Evolutionary conservation across 257 asterid genomes (phyloP).

Genomic region (Ocimum tenuiflorum): DNA sequence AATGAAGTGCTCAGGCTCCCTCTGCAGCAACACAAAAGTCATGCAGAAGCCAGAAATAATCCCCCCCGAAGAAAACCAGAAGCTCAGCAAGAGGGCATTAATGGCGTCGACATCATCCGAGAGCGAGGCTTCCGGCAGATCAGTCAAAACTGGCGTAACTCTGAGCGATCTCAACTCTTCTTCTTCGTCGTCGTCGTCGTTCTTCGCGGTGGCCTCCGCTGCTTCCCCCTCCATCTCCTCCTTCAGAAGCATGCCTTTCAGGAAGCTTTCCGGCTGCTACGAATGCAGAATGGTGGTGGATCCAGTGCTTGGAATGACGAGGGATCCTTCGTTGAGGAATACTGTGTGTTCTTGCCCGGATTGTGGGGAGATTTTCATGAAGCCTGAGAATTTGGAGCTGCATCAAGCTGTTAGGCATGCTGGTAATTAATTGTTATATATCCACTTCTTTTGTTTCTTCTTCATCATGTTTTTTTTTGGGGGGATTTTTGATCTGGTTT

Average conservation of each 20-base stretch:
- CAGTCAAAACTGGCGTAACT: slow-evolving; percentile 25
- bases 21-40: slow-evolving; percentile 78
- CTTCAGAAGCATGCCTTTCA: slow-evolving; percentile 61
- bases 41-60: slow-evolving; percentile 57
- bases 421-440: slow-evolving; percentile 40
- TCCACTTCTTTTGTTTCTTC: too few relatives aligned
- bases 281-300: slow-evolving; percentile 89
- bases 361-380: slow-evolving; percentile 74
- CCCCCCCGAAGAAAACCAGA: slow-evolving; percentile 20
- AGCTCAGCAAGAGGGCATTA: neutral
- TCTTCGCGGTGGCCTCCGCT: slow-evolving; percentile 26
- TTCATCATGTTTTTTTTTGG: neutral
- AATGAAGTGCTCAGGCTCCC: slow-evolving; percentile 68
- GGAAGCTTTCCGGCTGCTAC: slow-evolving; percentile 75
- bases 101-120: slow-evolving; percentile 21
- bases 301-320: slow-evolving; percentile 65
- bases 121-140: slow-evolving; percentile 28
- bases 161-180: slow-evolving; percentile 22
- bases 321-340: slow-evolving; percentile 66
- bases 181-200: slow-evolving; percentile 21
- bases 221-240: slow-evolving; percentile 41
- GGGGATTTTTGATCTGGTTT: too few relatives aligned
- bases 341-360: slow-evolving; percentile 49
- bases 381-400: slow-evolving; percentile 63
- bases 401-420: slow-evolving; percentile 87